Base-by-base conservation (phyloP, 768 basidiomycete genomes). In the Clitopilus passeckerianus region DNA sequence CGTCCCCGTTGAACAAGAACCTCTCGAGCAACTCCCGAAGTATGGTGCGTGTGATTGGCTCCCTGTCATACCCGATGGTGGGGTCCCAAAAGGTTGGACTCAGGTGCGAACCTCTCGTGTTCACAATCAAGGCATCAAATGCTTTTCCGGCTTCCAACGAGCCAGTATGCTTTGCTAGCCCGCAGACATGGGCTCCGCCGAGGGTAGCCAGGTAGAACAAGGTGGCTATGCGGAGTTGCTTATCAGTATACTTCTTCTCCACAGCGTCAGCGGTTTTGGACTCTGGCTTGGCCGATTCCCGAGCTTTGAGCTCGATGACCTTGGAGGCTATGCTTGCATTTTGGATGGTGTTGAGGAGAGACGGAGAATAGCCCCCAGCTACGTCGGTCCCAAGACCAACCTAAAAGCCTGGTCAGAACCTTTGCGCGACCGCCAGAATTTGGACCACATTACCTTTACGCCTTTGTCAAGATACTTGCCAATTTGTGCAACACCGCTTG, bases 321-420 rank as follows among this genome's bases (percentile, higher is more conserved):
- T 96, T 98, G 20, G 93, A 89, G 15, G 90, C 86, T 53, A 89
- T 82, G 75, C 91, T 85, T 50, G 89, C 82, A 74, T 91, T 82
- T 69, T 87, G 89, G 53, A 95, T 80, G 15, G 81, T 79, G 22
- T 79, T 82, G 61, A 96, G 77, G 60, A 98, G 89, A 5, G 93
- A 95, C 2, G 87, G 79, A 8, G 84, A 85, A 71, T 85, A 92
- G 3, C 96, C 95, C 10, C 96, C 96, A 1, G 93, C 89, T 57
- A 91, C 87, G 68, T 96, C 94, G 56, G 95, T 95, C 2, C 96
- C 96, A 18, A 98, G 76, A 14, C 94, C 93, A 62, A 98, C 91
- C 93, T 95, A 61, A 15, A n/a, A 44, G 43, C 4, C 37, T 15
- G 10, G n/a, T 41, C 15, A 41, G 37, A 41, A 41, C 3, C 15